Conservation (phyloP, 2,329 filamentous ascomycete genomes). For the Cadophora malorum region DNA sequence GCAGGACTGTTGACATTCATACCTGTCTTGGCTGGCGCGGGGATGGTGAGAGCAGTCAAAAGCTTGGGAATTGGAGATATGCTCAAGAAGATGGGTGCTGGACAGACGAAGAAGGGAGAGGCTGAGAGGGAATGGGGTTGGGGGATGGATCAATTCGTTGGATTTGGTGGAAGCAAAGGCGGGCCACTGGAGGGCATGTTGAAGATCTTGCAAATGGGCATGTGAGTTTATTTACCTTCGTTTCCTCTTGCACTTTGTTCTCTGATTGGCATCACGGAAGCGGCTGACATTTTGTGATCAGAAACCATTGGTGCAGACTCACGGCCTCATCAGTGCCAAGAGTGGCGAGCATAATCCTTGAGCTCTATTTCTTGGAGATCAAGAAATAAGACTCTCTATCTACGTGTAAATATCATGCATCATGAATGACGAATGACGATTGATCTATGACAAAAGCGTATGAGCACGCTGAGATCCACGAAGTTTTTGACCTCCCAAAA, state of each 20-base stretch:
- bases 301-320: conserved; percentile 43
- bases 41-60: conserved; percentile 23
- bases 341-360: conserved; percentile 39
- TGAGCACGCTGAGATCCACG: not conserved
- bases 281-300: conserved; percentile 26
- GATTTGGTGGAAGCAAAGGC: conserved; percentile 38
- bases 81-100: conserved; percentile 18
- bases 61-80: conserved; percentile 20
- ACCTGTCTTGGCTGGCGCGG: conserved; percentile 36
- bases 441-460: not conserved
- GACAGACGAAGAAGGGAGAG: conserved; percentile 15
- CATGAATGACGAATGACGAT: conserved; percentile 12
- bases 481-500: conserved; percentile 6
- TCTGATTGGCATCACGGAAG: not conserved
- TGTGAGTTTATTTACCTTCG: conserved; percentile 34
- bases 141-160: conserved; percentile 39
- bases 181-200: conserved; percentile 42
- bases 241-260: not conserved
- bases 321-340: conserved; percentile 37
- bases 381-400: conserved; percentile 18
- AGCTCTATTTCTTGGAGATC: conserved; percentile 43
- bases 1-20: conserved; percentile 37
- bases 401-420: conserved; percentile 7
- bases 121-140: conserved; percentile 34
- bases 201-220: conserved; percentile 42